Conservation (phyloP, 441 rosid species). For the Theobroma grandiflorum region DNA sequence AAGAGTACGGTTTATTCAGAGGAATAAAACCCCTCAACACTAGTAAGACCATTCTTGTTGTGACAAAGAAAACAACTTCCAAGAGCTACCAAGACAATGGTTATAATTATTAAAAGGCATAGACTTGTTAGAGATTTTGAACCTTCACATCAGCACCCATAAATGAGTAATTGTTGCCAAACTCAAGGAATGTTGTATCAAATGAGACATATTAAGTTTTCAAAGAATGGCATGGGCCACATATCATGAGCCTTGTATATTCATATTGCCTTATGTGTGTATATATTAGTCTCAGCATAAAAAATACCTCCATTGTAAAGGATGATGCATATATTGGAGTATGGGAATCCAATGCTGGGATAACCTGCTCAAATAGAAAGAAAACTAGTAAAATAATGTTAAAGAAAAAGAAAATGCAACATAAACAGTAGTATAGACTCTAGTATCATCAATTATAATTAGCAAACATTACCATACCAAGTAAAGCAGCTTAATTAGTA, state of each 20-base stretch:
- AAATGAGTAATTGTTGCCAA: neutral
- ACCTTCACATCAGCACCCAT: conserved; percentile 12
- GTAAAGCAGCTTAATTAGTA: conserved; percentile 3
- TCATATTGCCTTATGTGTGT: neutral
- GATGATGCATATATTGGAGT: conserved; percentile 95
- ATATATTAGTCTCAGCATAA: conserved; percentile 10
- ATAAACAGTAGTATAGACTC: neutral
- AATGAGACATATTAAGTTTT: conserved; percentile 2
- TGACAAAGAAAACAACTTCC: conserved; percentile 10
- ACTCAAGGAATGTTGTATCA: conserved; percentile 1
- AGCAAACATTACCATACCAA: neutral
- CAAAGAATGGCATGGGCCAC: conserved; percentile 2
- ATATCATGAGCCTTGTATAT: conserved; percentile 4
- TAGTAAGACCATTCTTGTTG: neutral
- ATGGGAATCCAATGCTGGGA: conserved; percentile 84
- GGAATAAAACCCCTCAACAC: neutral
- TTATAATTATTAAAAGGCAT: neutral
- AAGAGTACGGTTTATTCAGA: neutral
- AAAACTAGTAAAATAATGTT: conserved; percentile 16
- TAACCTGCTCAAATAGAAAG: conserved; percentile 63
- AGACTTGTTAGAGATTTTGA: conserved; percentile 22
- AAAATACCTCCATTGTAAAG: conserved; percentile 93
- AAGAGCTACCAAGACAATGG: conserved; percentile 1
- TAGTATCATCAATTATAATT: neutral
- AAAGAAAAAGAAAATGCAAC: conserved; percentile 3